Percentiles rank a stretch among this genome's conserved stretches.
phyloP scores from a whole-genome alignment of 140 eudicot species.

The Ambrosia hybrid region DNA sequence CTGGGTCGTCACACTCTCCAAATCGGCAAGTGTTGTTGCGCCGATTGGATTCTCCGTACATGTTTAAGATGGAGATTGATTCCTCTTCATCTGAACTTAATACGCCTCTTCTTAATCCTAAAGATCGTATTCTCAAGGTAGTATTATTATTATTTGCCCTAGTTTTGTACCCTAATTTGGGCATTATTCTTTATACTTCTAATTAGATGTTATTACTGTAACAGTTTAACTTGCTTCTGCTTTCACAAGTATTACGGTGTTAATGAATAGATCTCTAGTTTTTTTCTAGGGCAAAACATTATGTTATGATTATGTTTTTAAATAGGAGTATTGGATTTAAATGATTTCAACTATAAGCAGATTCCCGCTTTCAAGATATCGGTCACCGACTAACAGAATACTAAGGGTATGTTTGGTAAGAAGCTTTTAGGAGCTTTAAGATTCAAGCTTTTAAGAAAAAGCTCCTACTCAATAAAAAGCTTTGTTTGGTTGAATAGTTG shows the following conservation, averaged over 20 bases:
- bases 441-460: no score
- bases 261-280: not conserved
- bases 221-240: no score
- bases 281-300: not conserved
- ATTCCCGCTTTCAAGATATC: no score
- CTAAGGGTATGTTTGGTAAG: no score
- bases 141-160: not conserved
- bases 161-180: slow-evolving; percentile 1
- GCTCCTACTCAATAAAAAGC: no score
- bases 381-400: no score
- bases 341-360: no score
- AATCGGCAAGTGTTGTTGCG: slow-evolving; percentile 53
- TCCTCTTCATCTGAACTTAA: slow-evolving; percentile 47
- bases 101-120: slow-evolving; percentile 43
- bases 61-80: slow-evolving; percentile 68
- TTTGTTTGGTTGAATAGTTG: no score
- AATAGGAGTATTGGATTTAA: no score
- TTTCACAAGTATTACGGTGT: no score
- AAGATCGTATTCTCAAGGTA: slow-evolving; percentile 66
- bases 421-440: no score
- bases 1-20: slow-evolving; percentile 58
- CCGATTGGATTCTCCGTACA: slow-evolving; percentile 57
- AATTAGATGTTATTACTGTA: not conserved
- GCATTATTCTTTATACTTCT: slow-evolving; percentile 7
- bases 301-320: not conserved